Conservation (phyloP, 1,139 yeast genomes). For the Candida dubliniensis region DNA sequence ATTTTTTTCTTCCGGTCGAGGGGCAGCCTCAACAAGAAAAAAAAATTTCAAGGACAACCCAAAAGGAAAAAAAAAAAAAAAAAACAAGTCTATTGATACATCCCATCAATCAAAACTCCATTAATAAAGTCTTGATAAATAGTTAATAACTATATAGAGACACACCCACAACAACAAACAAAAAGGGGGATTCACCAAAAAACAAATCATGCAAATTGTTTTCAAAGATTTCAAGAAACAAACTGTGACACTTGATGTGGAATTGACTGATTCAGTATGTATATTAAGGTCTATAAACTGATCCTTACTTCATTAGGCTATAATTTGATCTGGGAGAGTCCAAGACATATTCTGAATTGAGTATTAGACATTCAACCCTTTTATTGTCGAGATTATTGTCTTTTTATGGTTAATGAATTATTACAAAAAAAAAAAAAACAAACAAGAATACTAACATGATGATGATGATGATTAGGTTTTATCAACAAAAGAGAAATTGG, state of each 20-base stretch:
- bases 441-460: neutral
- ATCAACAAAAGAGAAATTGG: conserved; percentile 72
- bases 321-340: neutral
- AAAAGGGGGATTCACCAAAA: neutral
- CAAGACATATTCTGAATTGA: no score
- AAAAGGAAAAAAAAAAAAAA: neutral
- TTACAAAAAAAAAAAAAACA: no score
- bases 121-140: no score
- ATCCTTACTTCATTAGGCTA: no score
- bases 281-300: neutral
- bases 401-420: no score
- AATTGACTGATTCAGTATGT: conserved; percentile 65
- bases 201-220: conserved; percentile 63
- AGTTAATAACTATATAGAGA: neutral
- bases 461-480: conserved; percentile 48
- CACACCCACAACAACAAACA: neutral
- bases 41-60: neutral
- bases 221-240: conserved; percentile 93
- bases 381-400: neutral
- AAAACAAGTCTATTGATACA: neutral
- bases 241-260: conserved; percentile 78
- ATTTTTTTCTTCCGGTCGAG: neutral
- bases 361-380: no score
- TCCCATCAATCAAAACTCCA: neutral
- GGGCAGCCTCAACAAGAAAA: neutral